Percentiles rank a stretch among this genome's conserved stretches.
These are phyloP conservation scores for Funneliformis geosporum DNA, from an alignment of 192 early-diverging fungal species.

Conservation along the genomic window DNA sequence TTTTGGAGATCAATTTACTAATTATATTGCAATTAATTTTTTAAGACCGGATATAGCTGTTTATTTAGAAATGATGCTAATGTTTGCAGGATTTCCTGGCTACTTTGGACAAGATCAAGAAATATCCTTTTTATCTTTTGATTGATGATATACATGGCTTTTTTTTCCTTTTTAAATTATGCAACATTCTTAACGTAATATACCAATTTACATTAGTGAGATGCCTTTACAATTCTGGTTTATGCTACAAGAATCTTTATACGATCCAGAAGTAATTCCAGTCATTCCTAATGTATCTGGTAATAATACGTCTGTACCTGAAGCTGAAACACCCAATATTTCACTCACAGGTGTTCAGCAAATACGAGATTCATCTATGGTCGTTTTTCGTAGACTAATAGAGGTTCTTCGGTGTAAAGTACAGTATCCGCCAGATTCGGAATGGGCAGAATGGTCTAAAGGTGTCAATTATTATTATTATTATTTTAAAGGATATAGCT, in stretches of 20 bases:
- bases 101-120: conserved; percentile 69
- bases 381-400: conserved; percentile 55
- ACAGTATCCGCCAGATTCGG: conserved; percentile 52
- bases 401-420: conserved; percentile 58
- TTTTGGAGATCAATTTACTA: conserved; percentile 60
- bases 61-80: conserved; percentile 60
- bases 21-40: conserved; percentile 52
- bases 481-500: background rate
- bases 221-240: conserved; percentile 76
- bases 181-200: background rate
- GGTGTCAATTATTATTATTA: conserved; percentile 34
- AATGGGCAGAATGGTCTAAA: conserved; percentile 58
- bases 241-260: conserved; percentile 66
- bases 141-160: background rate
- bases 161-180: background rate
- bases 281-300: conserved; percentile 38
- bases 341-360: conserved; percentile 27
- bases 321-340: conserved; percentile 4
- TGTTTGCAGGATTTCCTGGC: conserved; percentile 69
- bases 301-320: conserved; percentile 2
- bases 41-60: conserved; percentile 44
- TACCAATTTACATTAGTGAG: conserved; percentile 52
- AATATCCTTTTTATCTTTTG: conserved; percentile 26
- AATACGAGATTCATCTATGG: conserved; percentile 45
- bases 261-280: conserved; percentile 49